These are phyloP conservation scores for Penicillium goetzii DNA, from an alignment of 495 filamentous ascomycete species.

Conservation along the genomic window DNA sequence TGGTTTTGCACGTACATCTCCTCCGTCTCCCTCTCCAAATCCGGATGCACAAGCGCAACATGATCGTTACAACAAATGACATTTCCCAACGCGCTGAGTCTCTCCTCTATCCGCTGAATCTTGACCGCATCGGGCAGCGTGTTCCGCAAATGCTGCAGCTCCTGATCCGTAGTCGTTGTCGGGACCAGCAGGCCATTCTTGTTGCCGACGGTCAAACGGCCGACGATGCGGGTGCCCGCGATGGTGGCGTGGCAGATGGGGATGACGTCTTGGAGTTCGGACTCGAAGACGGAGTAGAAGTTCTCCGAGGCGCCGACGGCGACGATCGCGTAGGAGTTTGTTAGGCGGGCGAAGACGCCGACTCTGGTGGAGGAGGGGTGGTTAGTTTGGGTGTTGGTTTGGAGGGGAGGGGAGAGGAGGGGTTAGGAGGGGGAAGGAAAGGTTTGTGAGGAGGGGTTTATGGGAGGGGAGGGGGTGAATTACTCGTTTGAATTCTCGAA, in stretches of 20 bases:
- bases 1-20: constrained; percentile 74
- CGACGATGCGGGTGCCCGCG: constrained; percentile 92
- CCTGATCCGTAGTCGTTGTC: constrained; percentile 95
- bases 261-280: constrained; percentile 95
- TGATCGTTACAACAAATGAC: constrained; percentile 97
- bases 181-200: constrained; percentile 95
- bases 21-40: constrained; percentile 93
- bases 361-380: constrained; percentile 59
- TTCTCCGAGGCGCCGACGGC: constrained; percentile 95
- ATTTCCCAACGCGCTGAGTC: constrained; percentile 92
- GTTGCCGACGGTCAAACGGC: constrained; percentile 93
- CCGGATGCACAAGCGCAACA: constrained; percentile 94
- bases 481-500: constrained; percentile 99
- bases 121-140: constrained; percentile 86
- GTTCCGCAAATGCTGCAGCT: constrained; percentile 95
- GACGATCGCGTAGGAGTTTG: constrained; percentile 92
- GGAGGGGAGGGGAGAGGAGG: not conserved
- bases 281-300: constrained; percentile 97
- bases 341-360: constrained; percentile 93
- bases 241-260: constrained; percentile 98
- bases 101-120: constrained; percentile 95
- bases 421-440: not conserved
- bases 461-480: constrained; percentile 22
- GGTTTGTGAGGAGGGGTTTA: no score
- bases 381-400: not conserved